Conservation (phyloP, 1,139 yeast species). For the Diutina scorzettiae region DNA sequence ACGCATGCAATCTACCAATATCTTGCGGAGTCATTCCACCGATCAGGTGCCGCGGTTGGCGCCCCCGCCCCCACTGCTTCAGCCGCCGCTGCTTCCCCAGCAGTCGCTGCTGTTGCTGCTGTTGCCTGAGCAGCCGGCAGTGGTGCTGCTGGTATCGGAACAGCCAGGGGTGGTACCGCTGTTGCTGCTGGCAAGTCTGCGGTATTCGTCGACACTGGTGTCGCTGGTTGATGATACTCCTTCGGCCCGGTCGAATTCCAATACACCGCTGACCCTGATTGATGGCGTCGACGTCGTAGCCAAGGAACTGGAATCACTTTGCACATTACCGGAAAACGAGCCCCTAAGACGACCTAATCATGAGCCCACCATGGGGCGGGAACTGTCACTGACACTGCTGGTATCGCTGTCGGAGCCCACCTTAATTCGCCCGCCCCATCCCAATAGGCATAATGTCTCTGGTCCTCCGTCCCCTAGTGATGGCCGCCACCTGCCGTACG, state of each 20-base stretch:
- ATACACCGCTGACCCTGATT: conserved; percentile 29
- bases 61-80: background rate
- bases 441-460: no score
- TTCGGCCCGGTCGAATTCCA: conserved; percentile 17
- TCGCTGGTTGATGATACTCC: background rate
- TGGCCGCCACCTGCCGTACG: background rate
- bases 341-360: background rate
- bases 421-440: no score
- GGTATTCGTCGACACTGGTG: conserved; percentile 3
- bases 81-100: background rate
- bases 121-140: background rate
- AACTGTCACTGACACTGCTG: background rate
- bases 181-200: background rate
- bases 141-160: background rate
- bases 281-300: background rate
- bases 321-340: conserved; percentile 1
- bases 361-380: background rate
- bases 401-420: background rate
- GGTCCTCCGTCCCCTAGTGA: no score
- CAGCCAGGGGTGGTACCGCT: background rate
- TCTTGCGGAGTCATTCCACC: background rate
- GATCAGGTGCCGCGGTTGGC: background rate
- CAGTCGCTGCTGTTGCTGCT: background rate
- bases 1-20: conserved; percentile 5
- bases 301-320: conserved; percentile 3